A percentile compares a stretch with the other conserved stretches of the same genome.
phyloP scores from a whole-genome alignment of 768 basidiomycete species.

The Rhizopogon vesiculosus region DNA sequence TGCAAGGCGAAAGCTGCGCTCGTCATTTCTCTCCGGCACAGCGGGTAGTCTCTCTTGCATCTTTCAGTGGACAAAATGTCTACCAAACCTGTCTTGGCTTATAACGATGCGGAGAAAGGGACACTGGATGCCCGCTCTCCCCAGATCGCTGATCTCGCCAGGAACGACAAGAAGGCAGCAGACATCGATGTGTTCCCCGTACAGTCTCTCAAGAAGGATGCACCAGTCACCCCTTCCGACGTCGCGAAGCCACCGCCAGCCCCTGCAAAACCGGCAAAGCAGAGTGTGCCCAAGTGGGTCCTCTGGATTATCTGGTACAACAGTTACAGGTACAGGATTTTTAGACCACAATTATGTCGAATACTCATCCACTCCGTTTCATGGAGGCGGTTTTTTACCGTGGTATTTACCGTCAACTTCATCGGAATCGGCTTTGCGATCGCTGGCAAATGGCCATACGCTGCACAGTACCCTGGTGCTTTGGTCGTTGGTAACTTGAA shows the following conservation, averaged over 20 bases:
- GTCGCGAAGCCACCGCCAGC: conserved; percentile 29
- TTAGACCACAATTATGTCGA: not conserved
- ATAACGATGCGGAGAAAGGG: conserved; percentile 58
- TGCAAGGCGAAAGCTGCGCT: not conserved
- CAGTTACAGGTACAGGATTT: conserved; percentile 55
- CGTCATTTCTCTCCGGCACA: conserved; percentile 6
- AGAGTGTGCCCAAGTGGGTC: conserved; percentile 56
- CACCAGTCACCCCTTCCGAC: conserved; percentile 28
- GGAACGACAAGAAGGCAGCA: conserved; percentile 35
- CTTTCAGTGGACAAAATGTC: conserved; percentile 33
- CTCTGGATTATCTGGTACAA: conserved; percentile 73
- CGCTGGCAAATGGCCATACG: conserved; percentile 64
- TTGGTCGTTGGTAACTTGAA: conserved; percentile 73
- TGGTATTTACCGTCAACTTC: conserved; percentile 57
- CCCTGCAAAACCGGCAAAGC: conserved; percentile 42
- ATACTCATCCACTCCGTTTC: conserved; percentile 1
- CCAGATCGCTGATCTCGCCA: conserved; percentile 24
- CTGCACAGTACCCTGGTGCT: conserved; percentile 61
- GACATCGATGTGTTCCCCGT: conserved; percentile 26
- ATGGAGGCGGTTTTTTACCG: conserved; percentile 66
- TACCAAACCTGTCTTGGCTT: conserved; percentile 29
- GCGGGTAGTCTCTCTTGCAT: conserved; percentile 9
- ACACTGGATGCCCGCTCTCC: conserved; percentile 40
- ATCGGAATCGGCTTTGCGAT: conserved; percentile 57
- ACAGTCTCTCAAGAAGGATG: conserved; percentile 38